Percentiles rank a stretch among this genome's conserved stretches.
phyloP scores from a whole-genome alignment of 371 early-diverging fungal genomes.

The Choanephora cucurbitarum region DNA sequence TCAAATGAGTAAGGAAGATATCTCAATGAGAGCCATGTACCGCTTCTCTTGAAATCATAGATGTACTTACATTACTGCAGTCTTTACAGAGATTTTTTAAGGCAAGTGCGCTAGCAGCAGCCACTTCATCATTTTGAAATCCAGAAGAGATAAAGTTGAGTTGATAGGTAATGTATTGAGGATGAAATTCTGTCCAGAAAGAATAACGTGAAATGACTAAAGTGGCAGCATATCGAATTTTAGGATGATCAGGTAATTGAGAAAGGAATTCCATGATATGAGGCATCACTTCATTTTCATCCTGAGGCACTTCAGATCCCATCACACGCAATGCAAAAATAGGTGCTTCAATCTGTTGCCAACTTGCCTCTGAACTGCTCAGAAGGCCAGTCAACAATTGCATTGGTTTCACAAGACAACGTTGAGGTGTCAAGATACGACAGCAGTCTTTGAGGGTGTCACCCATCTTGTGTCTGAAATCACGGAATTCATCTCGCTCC shows the following conservation, averaged over 20 bases:
- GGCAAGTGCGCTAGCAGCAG: conserved; percentile 88
- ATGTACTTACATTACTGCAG: conserved; percentile 77
- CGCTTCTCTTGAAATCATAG: too few relatives aligned
- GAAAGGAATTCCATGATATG: conserved; percentile 88
- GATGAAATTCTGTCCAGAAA: conserved; percentile 88
- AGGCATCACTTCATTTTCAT: conserved; percentile 78
- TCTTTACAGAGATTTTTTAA: conserved; percentile 87
- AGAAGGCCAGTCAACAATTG: conserved; percentile 37
- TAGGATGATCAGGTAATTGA: conserved; percentile 84
- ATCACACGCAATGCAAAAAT: conserved; percentile 91
- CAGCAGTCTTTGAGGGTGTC: conserved; percentile 97
- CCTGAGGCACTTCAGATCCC: conserved; percentile 77
- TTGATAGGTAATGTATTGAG: conserved; percentile 87
- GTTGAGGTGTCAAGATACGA: conserved; percentile 72
- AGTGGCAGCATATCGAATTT: conserved; percentile 92
- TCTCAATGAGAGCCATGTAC: too few relatives aligned
- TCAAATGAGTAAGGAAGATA: too few relatives aligned
- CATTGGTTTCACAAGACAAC: conserved; percentile 76
- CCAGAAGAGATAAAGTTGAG: conserved; percentile 85
- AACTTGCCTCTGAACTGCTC: conserved; percentile 45
- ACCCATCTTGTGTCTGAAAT: conserved; percentile 94
- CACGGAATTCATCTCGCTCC: conserved; percentile 92
- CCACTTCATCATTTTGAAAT: conserved; percentile 82
- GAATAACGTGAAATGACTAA: conserved; percentile 95
- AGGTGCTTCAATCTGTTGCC: conserved; percentile 96